A percentile compares a stretch with the other conserved stretches of the same genome.
These are phyloP conservation scores for Alternaria novae-zelandiae DNA, from an alignment of 2,329 filamentous ascomycete species.

Conservation along the genomic window DNA sequence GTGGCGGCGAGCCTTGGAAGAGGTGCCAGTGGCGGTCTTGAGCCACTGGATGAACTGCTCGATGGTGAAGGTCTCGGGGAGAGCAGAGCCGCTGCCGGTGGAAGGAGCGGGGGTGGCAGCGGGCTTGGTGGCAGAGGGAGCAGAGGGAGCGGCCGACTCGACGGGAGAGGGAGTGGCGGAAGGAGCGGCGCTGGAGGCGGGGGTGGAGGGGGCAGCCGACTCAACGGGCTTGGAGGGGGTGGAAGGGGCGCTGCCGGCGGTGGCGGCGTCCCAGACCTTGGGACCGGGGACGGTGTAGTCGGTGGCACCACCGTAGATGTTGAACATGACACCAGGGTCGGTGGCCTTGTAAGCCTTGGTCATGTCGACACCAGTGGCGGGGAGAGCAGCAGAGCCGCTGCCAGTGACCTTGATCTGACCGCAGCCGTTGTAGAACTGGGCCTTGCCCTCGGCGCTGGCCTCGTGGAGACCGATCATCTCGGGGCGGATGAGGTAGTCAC, in stretches of 20 bases:
- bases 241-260: conserved; percentile 16
- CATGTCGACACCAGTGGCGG: conserved; percentile 52
- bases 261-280: conserved; percentile 39
- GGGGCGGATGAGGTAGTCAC: conserved; percentile 51
- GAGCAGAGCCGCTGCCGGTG: conserved; percentile 22
- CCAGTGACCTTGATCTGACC: conserved; percentile 49
- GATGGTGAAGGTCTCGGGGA: conserved; percentile 40
- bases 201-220: conserved; percentile 6
- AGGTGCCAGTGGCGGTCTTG: conserved; percentile 29
- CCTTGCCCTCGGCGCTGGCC: conserved; percentile 39
- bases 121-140: conserved; percentile 11
- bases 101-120: conserved; percentile 12
- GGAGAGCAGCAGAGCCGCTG: conserved; percentile 34
- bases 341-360: conserved; percentile 51
- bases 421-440: conserved; percentile 55
- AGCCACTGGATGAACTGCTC: conserved; percentile 40
- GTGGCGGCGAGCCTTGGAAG: conserved; percentile 38
- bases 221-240: conserved; percentile 11
- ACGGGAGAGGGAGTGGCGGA: conserved; percentile 12
- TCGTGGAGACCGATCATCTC: conserved; percentile 55
- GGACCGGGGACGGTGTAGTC: conserved; percentile 52
- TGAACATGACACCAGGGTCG: conserved; percentile 50
- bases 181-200: conserved; percentile 12
- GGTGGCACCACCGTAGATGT: conserved; percentile 46
- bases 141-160: conserved; percentile 6